phyloP scores from a whole-genome alignment of 2,329 filamentous ascomycete genomes.

The Ophiostoma montium region DNA sequence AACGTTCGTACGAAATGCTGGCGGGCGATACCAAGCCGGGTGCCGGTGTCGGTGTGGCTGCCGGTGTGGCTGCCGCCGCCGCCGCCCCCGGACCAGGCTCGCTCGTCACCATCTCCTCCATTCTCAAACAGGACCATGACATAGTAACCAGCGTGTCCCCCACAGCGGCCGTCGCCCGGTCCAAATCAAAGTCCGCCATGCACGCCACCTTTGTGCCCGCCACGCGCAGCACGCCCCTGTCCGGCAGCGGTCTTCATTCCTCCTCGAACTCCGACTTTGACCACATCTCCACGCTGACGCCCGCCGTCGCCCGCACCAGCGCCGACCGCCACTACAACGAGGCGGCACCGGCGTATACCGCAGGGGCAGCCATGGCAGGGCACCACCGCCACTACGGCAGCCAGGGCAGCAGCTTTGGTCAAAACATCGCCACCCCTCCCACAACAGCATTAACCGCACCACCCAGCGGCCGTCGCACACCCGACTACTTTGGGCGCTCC shows the following conservation, averaged over 20 bases:
- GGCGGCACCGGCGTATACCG: neutral
- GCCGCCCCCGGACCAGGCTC: neutral
- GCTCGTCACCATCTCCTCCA: neutral
- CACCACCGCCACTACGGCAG: conserved; percentile 5
- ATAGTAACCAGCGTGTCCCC: conserved; percentile 29
- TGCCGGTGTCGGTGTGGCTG: no score
- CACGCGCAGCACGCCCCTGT: neutral
- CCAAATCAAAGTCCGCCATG: neutral
- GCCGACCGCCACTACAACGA: neutral
- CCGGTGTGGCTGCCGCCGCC: no score
- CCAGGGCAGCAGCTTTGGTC: conserved; percentile 6
- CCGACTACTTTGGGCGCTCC: conserved; percentile 44
- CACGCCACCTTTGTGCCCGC: neutral
- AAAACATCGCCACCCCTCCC: neutral
- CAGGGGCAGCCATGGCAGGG: no score
- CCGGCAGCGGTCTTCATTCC: neutral
- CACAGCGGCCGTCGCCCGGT: conserved; percentile 4
- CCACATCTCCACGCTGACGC: neutral
- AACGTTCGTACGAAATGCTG: conserved; percentile 71
- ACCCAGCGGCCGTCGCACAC: conserved; percentile 29
- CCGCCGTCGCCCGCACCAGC: neutral
- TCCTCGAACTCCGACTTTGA: neutral
- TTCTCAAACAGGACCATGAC: conserved; percentile 17
- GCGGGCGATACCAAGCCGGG: conserved; percentile 29
- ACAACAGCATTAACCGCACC: conserved; percentile 3